Evolutionary conservation across 164 flowering plant species (phyloP), one percentile per base, ranked within the genome.

Genomic region (Platanus orientalis): DNA sequence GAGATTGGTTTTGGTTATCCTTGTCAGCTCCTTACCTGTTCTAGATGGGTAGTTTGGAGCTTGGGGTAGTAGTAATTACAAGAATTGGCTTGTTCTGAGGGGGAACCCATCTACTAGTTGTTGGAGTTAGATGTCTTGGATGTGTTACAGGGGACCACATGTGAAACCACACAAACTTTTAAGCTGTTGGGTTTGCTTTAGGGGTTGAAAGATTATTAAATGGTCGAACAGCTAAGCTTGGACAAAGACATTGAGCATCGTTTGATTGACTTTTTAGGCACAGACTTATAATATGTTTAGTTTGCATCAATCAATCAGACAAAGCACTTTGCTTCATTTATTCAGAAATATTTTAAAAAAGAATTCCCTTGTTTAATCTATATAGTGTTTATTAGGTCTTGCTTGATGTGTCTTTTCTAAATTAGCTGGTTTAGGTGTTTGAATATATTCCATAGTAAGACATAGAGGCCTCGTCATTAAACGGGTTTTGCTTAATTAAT

Each of bases 171-270:
- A n/a, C n/a, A n/a, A 17, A 12, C 3, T 34, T 58, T 23, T 29
- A 29, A 21, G 36, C 39, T 64, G 53, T 63, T 62, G 45, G 54
- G 7, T 14, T 58, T 19, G 19, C 25, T 62, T 57, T 32, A 17
- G 58, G 21, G 20, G 23, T 28, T 27, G 58, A n/a, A 66, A 58
- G 67, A 10, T 19, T 26, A 52, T 12, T 52, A 52, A 24, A 52
- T 68, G 77, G 68, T 62, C 64, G 67, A 71, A 74, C 76, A 76
- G 76, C 82, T 71, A 66, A 61, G 72, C 59, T 62, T 69, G 47
- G 78, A 79, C 56, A 74, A 27, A 21, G 74, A 79, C 77, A 57
- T 48, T 42, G 54, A 68, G 55, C 64, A 66, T 19, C 68, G 73
- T 71, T 69, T 54, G 40, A 49, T 77, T 71, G 77, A 71, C 80